Evolutionary conservation across 2,329 filamentous ascomycete species (phyloP), one percentile per base, ranked within the genome.

Genomic region (Aurifilum marmelostoma): DNA sequence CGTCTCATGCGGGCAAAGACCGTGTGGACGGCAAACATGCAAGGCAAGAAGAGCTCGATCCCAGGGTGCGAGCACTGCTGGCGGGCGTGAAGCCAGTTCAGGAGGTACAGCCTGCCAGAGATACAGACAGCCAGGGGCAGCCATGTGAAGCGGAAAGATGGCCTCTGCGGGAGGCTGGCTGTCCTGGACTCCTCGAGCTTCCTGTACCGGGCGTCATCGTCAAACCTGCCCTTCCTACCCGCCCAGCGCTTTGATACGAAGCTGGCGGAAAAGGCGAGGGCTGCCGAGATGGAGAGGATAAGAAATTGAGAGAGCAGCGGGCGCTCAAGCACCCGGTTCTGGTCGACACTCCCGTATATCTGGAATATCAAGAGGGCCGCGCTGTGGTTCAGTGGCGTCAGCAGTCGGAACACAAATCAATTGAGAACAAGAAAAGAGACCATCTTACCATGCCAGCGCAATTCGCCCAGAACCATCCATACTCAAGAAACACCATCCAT

Each of bases 61-160:
- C 85, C 85, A 27, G 82, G 77, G 16, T 76, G 78, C 8, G 84
- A 80, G 73, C 86, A 88, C 75, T 87, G 85, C 47, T 85, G 80
- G 69, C 83, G 80, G 34, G 77, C 76, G 18, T 83, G 79, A 1
- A 86, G 80, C 41, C 75, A 77, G 65, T 85, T 80, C 47, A 84
- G 82, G 2, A 84, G 74, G 69, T 86, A 83, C 21, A 87, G 74
- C 5, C 86, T 81, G 11, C 84, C 41, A 2, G 85, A 77, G 60
- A 87, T 77, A 39, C 81, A 80, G 6, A 80, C 54, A 11, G 85
- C 76, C 21, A 87, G 74, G 16, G 80, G 75, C 1, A 82, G 81
- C 2, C 85, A 72, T 60, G 82, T 84, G 67, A 81, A 82, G 14
- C 82, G 79, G 47, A 82, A 79, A 24, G 61, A 63, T 5, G 86